phyloP scores from a whole-genome alignment of 1,139 yeast species.

The Tardiomyces depauwii region DNA sequence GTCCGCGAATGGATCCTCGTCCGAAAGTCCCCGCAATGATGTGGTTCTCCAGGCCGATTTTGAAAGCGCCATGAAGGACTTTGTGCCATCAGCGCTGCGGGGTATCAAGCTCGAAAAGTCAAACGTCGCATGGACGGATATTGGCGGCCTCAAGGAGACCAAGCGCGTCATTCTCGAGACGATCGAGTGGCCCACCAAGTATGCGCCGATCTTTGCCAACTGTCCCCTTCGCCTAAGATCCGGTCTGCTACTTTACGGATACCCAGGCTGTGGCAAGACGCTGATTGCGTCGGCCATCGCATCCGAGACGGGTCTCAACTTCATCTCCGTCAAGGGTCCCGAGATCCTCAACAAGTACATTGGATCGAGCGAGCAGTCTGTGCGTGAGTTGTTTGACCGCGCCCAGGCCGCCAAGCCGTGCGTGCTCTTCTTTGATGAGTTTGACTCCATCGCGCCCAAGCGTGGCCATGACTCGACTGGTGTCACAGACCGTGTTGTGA shows the following conservation, averaged over 20 bases:
- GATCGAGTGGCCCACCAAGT: slow-evolving; percentile 93
- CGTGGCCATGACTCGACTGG: slow-evolving; percentile 98
- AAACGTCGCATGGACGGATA: slow-evolving; percentile 68
- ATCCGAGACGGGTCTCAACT: slow-evolving; percentile 86
- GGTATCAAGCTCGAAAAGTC: slow-evolving; percentile 83
- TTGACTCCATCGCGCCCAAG: slow-evolving; percentile 96
- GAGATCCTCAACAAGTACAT: slow-evolving; percentile 91
- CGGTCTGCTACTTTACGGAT: slow-evolving; percentile 84
- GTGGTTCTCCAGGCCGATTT: slow-evolving; percentile 27
- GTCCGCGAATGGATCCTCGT: neutral
- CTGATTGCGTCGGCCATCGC: slow-evolving; percentile 89
- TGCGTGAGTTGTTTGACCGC: slow-evolving; percentile 83
- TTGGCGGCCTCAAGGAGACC: slow-evolving; percentile 78
- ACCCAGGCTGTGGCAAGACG: slow-evolving; percentile 97
- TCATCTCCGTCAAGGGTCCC: slow-evolving; percentile 92
- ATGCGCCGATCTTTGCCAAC: slow-evolving; percentile 83
- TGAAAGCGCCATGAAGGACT: slow-evolving; percentile 50
- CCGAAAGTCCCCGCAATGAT: neutral
- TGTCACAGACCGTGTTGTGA: slow-evolving; percentile 94
- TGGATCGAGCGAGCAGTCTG: slow-evolving; percentile 95
- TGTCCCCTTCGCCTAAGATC: slow-evolving; percentile 84
- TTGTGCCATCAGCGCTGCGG: slow-evolving; percentile 69
- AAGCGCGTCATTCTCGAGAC: slow-evolving; percentile 73
- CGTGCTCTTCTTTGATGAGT: slow-evolving; percentile 87
- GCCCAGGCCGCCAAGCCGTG: slow-evolving; percentile 96